Conservation (phyloP, 441 rosid species). For the Mallotus repandus region DNA sequence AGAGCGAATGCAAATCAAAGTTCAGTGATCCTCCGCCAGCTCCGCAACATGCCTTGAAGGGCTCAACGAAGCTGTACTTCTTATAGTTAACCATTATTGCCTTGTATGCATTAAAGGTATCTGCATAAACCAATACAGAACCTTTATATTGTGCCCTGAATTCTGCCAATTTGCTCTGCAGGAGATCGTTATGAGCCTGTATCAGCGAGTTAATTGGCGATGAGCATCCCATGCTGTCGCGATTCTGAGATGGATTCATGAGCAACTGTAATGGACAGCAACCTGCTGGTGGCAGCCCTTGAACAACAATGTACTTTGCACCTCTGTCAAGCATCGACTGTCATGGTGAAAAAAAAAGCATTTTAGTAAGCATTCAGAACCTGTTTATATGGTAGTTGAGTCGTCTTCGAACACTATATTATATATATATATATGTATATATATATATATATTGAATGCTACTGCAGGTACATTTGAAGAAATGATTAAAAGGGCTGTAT, state of each 20-base stretch:
- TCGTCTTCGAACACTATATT: no score
- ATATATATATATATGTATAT: no score
- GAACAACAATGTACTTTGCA: slow-evolving; percentile 43
- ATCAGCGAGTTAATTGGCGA: slow-evolving; percentile 26
- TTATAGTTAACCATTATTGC: slow-evolving; percentile 25
- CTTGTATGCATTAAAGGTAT: slow-evolving; percentile 40
- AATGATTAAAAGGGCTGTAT: no score
- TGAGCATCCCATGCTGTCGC: slow-evolving; percentile 40
- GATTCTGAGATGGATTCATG: slow-evolving; percentile 15
- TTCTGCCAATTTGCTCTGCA: slow-evolving; percentile 27
- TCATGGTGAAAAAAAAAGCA: neutral
- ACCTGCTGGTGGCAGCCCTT: slow-evolving; percentile 51
- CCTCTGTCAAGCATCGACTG: slow-evolving; percentile 42
- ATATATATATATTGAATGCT: no score
- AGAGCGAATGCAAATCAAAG: slow-evolving; percentile 33
- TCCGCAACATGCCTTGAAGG: slow-evolving; percentile 49
- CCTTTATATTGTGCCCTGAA: slow-evolving; percentile 10
- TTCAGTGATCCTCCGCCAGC: slow-evolving; percentile 35
- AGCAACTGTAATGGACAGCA: slow-evolving; percentile 37
- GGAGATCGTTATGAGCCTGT: slow-evolving; percentile 39
- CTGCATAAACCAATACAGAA: slow-evolving; percentile 34
- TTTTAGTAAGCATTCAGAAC: neutral
- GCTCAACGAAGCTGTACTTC: slow-evolving; percentile 31
- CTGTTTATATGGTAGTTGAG: no score
- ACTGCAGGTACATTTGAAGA: no score